Base-by-base conservation (phyloP, 768 basidiomycete species). In the Lepiota brunneoincarnata region DNA sequence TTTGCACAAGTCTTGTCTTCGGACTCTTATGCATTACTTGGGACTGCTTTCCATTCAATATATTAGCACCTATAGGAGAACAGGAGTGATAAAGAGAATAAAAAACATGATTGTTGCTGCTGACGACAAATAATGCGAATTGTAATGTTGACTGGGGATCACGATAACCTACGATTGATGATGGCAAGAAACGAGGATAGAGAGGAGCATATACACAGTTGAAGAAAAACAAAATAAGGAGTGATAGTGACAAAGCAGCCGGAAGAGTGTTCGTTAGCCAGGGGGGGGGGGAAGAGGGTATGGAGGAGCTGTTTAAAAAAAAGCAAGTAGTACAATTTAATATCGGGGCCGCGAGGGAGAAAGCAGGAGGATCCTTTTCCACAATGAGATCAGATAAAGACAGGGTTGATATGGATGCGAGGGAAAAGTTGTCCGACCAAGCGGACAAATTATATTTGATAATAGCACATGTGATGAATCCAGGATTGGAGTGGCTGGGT, bases 51-150 rank as follows among this genome's bases (percentile, higher is more conserved):
- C 34, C 34, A 45, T 37, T 47, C 39, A 58, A 57, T 41, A 51
- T 47, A 57, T 51, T 57, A 46, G 44, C 49, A 51, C 44, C 38
- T 54, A 57, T 47, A 57, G 37, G 31, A 9, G 55, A 46, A 51
- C 49, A 50, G 45, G 55, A 41, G 38, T 20, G 50, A 50, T 51
- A 51, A 56, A 36, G 45, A 49, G 45, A 58, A 58, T 58, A 58
- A 76, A 79, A 77, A 70, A 79, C 71, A 73, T 75, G 50, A 51
- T 47, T 43, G 67, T 69, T 65, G 70, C 64, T 69, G 69, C 59
- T 61, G 61, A 57, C 61, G 64, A 69, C 66, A 63, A 68, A 64
- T 62, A 75, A 68, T 71, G 69, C 69, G 65, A 66, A 64, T 72
- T 69, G 75, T 77, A 75, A 77, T 66, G 66, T 69, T 72, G 67